phyloP scores from a whole-genome alignment of 768 basidiomycete species.

The Boletus rubescentipes region DNA sequence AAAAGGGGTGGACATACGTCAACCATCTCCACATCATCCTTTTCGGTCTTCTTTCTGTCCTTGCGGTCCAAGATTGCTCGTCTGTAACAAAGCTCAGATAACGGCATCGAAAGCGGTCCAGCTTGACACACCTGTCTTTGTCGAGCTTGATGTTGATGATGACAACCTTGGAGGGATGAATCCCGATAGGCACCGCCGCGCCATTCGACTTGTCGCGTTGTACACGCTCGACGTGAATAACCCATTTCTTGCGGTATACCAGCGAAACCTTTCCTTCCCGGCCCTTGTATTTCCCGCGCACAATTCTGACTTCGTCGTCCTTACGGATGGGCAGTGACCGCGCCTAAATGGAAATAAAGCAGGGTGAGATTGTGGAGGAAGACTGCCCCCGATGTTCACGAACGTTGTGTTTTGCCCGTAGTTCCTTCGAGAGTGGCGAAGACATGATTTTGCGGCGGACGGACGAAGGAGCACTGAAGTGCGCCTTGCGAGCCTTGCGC shows the following conservation, averaged over 20 bases:
- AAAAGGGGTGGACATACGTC: constrained; percentile 55
- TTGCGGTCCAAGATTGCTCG: constrained; percentile 87
- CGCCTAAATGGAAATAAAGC: constrained; percentile 43
- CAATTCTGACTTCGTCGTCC: constrained; percentile 96
- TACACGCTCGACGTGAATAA: constrained; percentile 97
- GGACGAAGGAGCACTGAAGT: constrained; percentile 94
- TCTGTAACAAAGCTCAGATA: constrained; percentile 37
- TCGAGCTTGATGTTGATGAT: constrained; percentile 91
- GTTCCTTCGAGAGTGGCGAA: constrained; percentile 91
- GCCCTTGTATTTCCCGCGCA: constrained; percentile 98
- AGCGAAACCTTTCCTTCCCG: constrained; percentile 97
- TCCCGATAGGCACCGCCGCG: constrained; percentile 87
- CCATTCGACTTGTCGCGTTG: constrained; percentile 98
- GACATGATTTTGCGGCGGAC: constrained; percentile 98
- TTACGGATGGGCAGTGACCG: constrained; percentile 95
- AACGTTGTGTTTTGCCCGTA: constrained; percentile 89
- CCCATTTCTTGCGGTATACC: constrained; percentile 99
- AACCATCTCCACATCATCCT: constrained; percentile 74
- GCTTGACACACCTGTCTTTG: constrained; percentile 68
- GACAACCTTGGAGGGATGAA: constrained; percentile 96
- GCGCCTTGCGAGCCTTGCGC: constrained; percentile 98
- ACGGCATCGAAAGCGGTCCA: not conserved
- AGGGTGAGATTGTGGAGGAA: not conserved
- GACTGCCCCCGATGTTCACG: constrained; percentile 30
- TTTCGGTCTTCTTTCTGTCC: constrained; percentile 65